Conservation (phyloP, 148 eudicot genomes). For the Agrostemma githago region DNA sequence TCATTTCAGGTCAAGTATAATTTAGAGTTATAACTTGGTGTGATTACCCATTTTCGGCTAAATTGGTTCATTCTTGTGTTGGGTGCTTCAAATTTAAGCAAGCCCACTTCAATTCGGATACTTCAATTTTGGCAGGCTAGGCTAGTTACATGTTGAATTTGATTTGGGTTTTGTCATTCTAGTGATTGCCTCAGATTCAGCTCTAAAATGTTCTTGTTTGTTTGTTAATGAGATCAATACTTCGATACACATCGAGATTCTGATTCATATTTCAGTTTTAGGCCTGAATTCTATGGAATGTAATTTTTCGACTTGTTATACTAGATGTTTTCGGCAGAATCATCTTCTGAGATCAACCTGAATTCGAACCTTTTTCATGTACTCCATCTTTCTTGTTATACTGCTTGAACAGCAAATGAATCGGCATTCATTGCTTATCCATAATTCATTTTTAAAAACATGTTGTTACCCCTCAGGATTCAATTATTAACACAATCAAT, state of each 20-base stretch:
- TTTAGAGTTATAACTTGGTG: too few relatives aligned
- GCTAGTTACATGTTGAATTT: too few relatives aligned
- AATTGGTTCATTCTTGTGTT: too few relatives aligned
- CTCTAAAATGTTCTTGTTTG: too few relatives aligned
- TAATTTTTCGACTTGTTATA: neutral
- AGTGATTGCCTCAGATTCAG: too few relatives aligned
- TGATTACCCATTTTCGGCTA: too few relatives aligned
- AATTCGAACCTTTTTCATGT: constrained; percentile 72
- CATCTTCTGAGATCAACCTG: constrained; percentile 36
- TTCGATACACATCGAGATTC: neutral
- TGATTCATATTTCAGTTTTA: neutral
- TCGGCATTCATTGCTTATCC: neutral
- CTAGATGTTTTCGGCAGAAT: constrained; percentile 30
- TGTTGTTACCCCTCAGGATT: constrained; percentile 43
- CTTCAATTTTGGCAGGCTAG: too few relatives aligned
- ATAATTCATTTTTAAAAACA: neutral
- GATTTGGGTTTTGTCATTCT: too few relatives aligned
- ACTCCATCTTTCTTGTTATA: constrained; percentile 3
- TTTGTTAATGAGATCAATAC: too few relatives aligned
- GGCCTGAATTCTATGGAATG: neutral
- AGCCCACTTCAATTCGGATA: too few relatives aligned
- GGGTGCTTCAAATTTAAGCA: too few relatives aligned
- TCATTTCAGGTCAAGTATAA: too few relatives aligned
- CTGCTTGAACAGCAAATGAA: neutral
- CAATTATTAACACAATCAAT: constrained; percentile 50